phyloP scores from a whole-genome alignment of 768 basidiomycete species.

The Phlebiopsis flavidoalba region DNA sequence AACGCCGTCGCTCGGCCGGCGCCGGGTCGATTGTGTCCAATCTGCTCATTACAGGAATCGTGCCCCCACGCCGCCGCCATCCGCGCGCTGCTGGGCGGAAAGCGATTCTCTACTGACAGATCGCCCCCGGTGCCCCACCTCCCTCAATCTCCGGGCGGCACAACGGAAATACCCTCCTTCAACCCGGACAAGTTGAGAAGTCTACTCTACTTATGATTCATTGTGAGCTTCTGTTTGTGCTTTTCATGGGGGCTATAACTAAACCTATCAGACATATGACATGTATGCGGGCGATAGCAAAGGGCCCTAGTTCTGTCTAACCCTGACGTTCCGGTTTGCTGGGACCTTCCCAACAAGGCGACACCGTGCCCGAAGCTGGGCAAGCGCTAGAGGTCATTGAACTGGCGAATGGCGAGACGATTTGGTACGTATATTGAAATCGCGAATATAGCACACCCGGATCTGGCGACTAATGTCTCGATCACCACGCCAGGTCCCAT shows the following conservation, averaged over 20 bases:
- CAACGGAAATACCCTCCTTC: slow-evolving; percentile 31
- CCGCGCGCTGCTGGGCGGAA: slow-evolving; percentile 44
- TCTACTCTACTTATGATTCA: slow-evolving; percentile 71
- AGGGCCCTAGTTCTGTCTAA: slow-evolving; percentile 27
- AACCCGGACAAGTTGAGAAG: slow-evolving; percentile 49
- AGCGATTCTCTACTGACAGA: slow-evolving; percentile 62
- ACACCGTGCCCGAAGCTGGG: slow-evolving; percentile 30
- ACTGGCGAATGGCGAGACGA: slow-evolving; percentile 81
- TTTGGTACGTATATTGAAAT: slow-evolving; percentile 53
- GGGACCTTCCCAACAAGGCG: slow-evolving; percentile 19
- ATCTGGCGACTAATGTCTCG: slow-evolving; percentile 3
- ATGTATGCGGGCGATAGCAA: slow-evolving; percentile 69
- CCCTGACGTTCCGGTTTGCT: slow-evolving; percentile 28
- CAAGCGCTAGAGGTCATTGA: slow-evolving; percentile 77
- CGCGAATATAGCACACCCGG: slow-evolving; percentile 3
- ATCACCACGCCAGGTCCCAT: slow-evolving; percentile 54
- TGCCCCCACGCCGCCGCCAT: slow-evolving; percentile 81
- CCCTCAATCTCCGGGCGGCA: slow-evolving; percentile 44
- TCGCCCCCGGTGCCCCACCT: slow-evolving; percentile 69
- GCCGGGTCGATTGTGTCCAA: slow-evolving; percentile 50
- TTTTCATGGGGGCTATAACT: slow-evolving; percentile 6
- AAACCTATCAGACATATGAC: slow-evolving; percentile 51
- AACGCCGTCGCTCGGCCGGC: slow-evolving; percentile 60
- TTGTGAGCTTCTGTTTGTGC: slow-evolving; percentile 45
- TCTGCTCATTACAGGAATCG: slow-evolving; percentile 78